Evolutionary conservation across 2,329 filamentous ascomycete genomes (phyloP), one percentile per base, ranked within the genome.

Genomic region (Xylariaceae sp.): DNA sequence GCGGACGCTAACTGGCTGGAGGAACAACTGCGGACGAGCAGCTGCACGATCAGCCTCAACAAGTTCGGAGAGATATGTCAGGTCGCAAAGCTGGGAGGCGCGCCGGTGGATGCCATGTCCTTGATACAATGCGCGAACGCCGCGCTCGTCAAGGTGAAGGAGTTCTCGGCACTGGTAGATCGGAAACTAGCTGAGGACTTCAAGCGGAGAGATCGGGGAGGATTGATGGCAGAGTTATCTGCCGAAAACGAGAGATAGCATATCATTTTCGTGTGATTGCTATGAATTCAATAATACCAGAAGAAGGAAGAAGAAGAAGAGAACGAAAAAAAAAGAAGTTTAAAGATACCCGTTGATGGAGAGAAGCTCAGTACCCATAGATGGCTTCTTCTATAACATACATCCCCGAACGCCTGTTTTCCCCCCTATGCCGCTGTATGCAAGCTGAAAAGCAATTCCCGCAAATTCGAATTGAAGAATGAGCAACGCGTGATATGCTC

Each of bases 21-120:
- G 73, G 89, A 94, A 73, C 86, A 90, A 70, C 76, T 91, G 54
- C 77, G 87, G 26, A 80, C 86, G 40, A 86, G 84, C 54, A 85
- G 86, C 70, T 83, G 88, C 64, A 89, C 89, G 5, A 83, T 97
- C 65, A 92, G 89, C 53, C 80, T 96, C 71, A 96, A 96, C 72
- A 85, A 84, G 67, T 87, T 91, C 66, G 91, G 91, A 29, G 91
- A 96, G 74, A 83, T 96, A 41, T 95, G 91, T 65, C 89, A 95
- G 71, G 82, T 96, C 57, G 86, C 91, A 32, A 99, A 99, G 75
- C 83, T 94, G 55, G 91, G 92, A 29, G 94, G 94, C 30, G 80
- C 82, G 26, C 81, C 91, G 0, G 81, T 96, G 9, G 89, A 96
- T 69, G 91, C 91, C 1, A 75, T 91, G 57, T 76, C 81, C 35